Evolutionary conservation across 2,329 filamentous ascomycete genomes (phyloP).

Genomic region (Botryotinia globosa): DNA sequence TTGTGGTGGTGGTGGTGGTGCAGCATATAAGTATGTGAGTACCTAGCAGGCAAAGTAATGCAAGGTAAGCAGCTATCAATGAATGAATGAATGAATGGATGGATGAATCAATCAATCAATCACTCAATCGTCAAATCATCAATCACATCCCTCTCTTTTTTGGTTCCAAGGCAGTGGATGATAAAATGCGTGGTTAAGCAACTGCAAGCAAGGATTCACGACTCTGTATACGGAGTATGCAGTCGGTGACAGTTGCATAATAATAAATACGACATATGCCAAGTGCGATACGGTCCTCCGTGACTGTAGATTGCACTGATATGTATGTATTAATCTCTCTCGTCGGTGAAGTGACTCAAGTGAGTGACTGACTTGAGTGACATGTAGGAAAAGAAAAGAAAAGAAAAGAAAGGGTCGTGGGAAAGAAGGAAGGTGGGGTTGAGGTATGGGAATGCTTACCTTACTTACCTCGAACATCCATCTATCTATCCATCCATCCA

Average conservation of each 20-base stretch:
- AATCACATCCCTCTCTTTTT: neutral
- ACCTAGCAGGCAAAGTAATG: neutral
- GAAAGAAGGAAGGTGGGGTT: neutral
- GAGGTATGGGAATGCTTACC: neutral
- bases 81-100: too few species aligned
- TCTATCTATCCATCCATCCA: too few species aligned
- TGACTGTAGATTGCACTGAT: neutral
- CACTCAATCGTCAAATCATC: neutral
- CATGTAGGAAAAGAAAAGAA: neutral
- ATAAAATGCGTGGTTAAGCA: neutral
- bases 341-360: neutral
- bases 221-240: neutral
- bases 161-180: constrained; percentile 3
- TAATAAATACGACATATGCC: neutral
- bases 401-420: neutral
- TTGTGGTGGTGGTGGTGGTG: neutral
- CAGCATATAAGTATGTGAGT: neutral
- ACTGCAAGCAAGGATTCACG: constrained; percentile 5
- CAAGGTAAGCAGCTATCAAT: neutral
- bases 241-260: neutral
- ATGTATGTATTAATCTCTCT: neutral
- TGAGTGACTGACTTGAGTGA: neutral
- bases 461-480: neutral
- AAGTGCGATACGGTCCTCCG: neutral
- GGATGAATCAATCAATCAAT: neutral